Conservation (phyloP, 2,329 filamentous ascomycete species). For the Lachnellula arida region DNA sequence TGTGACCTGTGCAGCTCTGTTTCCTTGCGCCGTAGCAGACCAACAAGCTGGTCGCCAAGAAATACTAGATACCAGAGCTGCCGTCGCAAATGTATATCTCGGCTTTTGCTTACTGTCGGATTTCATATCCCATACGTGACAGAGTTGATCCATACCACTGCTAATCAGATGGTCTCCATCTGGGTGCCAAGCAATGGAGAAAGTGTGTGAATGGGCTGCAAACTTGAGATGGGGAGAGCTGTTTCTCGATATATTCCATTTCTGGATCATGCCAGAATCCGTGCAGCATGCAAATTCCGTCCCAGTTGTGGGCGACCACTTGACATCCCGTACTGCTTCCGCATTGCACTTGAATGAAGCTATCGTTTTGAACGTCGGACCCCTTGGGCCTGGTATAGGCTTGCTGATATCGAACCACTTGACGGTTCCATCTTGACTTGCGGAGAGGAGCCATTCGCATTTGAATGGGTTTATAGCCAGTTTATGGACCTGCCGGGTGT, state of each 20-base stretch:
- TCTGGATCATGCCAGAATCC: slow-evolving; percentile 56
- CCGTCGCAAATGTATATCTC: slow-evolving; percentile 56
- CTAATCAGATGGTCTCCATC: slow-evolving; percentile 63
- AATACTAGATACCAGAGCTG: slow-evolving; percentile 54
- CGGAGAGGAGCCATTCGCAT: slow-evolving; percentile 52
- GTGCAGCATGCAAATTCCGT: slow-evolving; percentile 61
- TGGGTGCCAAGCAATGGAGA: slow-evolving; percentile 61
- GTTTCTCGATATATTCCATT: slow-evolving; percentile 58
- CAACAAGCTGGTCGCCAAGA: slow-evolving; percentile 61
- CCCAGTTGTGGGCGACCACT: slow-evolving; percentile 59
- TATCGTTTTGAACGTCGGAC: slow-evolving; percentile 39
- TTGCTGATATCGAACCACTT: slow-evolving; percentile 55
- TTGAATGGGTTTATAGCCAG: slow-evolving; percentile 59
- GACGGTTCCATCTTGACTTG: slow-evolving; percentile 59
- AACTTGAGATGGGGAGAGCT: slow-evolving; percentile 52
- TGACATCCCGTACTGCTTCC: slow-evolving; percentile 57
- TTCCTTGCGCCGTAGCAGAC: slow-evolving; percentile 58
- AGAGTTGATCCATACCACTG: slow-evolving; percentile 56
- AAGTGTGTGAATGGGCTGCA: slow-evolving; percentile 52
- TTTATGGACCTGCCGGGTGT: slow-evolving; percentile 59
- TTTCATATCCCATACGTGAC: slow-evolving; percentile 60
- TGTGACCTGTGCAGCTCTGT: slow-evolving; percentile 56
- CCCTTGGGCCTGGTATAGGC: slow-evolving; percentile 44
- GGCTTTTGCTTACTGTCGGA: slow-evolving; percentile 62
- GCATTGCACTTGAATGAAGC: slow-evolving; percentile 39